Conservation (phyloP, 495 filamentous ascomycete species). For the Paragyromitra xinjiangensis region DNA sequence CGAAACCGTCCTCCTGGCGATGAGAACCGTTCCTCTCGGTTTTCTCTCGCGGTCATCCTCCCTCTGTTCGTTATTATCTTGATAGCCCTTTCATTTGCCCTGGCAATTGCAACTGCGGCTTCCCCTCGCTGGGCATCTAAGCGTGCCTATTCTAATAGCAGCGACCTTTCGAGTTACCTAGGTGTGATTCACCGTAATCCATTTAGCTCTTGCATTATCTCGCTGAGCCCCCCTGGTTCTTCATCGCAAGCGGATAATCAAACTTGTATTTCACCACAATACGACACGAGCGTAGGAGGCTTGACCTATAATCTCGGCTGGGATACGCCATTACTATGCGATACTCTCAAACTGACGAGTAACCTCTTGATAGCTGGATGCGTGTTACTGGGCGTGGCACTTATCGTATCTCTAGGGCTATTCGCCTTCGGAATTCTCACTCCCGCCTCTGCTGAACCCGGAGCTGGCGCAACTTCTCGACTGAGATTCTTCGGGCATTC, state of each 20-base stretch:
- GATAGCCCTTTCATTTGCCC: background rate
- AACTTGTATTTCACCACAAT: background rate
- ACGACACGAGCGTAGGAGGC: background rate
- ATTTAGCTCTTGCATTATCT: background rate
- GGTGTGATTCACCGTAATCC: background rate
- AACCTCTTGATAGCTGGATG: constrained; percentile 6
- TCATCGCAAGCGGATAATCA: background rate
- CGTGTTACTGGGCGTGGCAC: background rate
- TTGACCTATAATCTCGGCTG: background rate
- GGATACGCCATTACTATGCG: constrained; percentile 9
- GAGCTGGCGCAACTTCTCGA: background rate
- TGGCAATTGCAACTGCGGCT: background rate
- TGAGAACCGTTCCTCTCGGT: background rate
- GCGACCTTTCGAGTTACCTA: background rate
- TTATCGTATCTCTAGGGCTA: background rate
- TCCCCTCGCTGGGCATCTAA: constrained; percentile 1
- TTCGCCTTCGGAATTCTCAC: background rate
- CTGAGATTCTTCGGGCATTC: background rate
- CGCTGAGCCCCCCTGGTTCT: background rate
- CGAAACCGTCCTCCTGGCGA: background rate
- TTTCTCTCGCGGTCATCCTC: background rate
- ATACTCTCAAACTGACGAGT: background rate
- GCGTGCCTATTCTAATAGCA: constrained; percentile 11
- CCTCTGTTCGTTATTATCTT: background rate
- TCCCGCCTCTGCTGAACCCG: background rate